Conservation (phyloP, 2,329 filamentous ascomycete species). For the Xylaria polymorpha region DNA sequence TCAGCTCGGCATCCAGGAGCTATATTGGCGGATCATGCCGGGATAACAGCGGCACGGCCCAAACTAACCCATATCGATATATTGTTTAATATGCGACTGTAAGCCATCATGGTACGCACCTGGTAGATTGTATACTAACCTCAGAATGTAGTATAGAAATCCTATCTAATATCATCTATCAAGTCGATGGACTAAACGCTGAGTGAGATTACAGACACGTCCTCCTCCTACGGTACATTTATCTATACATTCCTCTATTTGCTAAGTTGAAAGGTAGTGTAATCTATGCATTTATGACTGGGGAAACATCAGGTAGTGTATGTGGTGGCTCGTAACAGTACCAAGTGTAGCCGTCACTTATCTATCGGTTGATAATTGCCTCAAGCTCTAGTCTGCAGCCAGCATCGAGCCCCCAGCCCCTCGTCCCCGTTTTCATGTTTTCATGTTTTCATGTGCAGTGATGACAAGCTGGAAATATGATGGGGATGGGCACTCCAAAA, state of each 20-base stretch:
- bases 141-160: background rate
- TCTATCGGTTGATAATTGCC: slow-evolving; percentile 36
- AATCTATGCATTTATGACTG: background rate
- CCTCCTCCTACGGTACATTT: background rate
- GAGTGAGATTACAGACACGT: slow-evolving; percentile 7
- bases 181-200: slow-evolving; percentile 13
- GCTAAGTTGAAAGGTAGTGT: background rate
- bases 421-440: slow-evolving; percentile 26
- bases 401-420: background rate
- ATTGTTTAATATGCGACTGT: slow-evolving; percentile 29
- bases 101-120: slow-evolving; percentile 24
- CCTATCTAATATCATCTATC: slow-evolving; percentile 11
- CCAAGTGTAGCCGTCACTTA: slow-evolving; percentile 15
- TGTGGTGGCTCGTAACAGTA: background rate
- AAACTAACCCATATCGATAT: slow-evolving; percentile 22
- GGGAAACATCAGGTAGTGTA: background rate
- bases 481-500: slow-evolving; percentile 6
- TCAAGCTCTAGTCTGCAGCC: slow-evolving; percentile 21
- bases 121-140: background rate
- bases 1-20: slow-evolving; percentile 37
- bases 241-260: slow-evolving; percentile 4
- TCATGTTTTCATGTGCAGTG: slow-evolving; percentile 28
- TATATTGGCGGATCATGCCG: slow-evolving; percentile 35
- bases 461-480: slow-evolving; percentile 16
- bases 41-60: slow-evolving; percentile 28